A percentile compares a stretch with the other conserved stretches of the same genome.
phyloP scores from a whole-genome alignment of 805 yeast species.

The Suhomyces pyralidae region DNA sequence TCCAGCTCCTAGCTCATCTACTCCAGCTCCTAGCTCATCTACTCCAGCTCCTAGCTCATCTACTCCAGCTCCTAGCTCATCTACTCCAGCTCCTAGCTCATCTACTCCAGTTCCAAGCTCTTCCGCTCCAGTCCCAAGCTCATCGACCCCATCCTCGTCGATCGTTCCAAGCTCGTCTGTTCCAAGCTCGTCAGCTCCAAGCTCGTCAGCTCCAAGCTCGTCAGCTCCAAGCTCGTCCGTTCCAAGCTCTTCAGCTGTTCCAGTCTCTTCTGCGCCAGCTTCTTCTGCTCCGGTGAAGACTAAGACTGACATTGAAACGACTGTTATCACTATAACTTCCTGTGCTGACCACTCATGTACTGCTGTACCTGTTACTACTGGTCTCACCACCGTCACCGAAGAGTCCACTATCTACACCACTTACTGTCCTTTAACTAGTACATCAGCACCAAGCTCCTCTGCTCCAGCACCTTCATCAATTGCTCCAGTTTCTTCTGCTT shows the following conservation, averaged over 20 bases:
- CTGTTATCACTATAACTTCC: constrained; percentile 32
- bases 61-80: not conserved
- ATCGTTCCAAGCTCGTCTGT: constrained; percentile 1
- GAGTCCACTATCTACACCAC: constrained; percentile 29
- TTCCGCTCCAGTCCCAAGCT: constrained; percentile 2
- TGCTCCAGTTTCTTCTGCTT: not conserved
- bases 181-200: constrained; percentile 1
- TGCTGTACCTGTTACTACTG: constrained; percentile 24
- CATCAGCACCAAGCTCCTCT: not conserved
- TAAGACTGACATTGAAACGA: constrained; percentile 16
- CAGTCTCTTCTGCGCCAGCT: not conserved
- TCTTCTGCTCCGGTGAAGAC: not conserved
- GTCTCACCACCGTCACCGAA: constrained; percentile 34
- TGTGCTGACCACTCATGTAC: constrained; percentile 30
- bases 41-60: not conserved
- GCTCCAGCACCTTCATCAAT: constrained; percentile 6
- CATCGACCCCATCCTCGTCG: no score
- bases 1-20: no score
- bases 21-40: not conserved
- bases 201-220: constrained; percentile 2
- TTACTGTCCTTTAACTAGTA: constrained; percentile 26
- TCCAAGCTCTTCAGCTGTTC: not conserved
- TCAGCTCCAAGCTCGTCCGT: not conserved
- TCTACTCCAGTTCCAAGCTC: not conserved
- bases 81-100: not conserved